Evolutionary conservation across 164 flowering plant species (phyloP).

Genomic region (Piper longum): DNA sequence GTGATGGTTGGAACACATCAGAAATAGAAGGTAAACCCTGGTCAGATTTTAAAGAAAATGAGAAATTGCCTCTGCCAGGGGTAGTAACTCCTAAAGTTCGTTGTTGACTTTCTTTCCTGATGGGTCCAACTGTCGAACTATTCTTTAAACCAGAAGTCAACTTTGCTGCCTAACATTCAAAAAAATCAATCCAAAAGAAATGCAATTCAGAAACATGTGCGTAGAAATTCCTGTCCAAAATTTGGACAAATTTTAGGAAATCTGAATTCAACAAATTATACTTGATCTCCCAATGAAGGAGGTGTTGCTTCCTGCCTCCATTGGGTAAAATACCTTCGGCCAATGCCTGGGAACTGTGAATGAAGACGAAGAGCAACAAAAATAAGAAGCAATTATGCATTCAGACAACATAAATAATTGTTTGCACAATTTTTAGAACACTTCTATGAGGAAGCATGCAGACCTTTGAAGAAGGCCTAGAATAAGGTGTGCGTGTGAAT

Average conservation of each 20-base stretch:
- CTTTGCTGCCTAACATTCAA: slow-evolving; percentile 11
- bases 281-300: not conserved
- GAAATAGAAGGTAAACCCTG: slow-evolving; percentile 16
- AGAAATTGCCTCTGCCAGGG: slow-evolving; percentile 21
- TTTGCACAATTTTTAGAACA: not conserved
- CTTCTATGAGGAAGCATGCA: too few species aligned
- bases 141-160: slow-evolving; percentile 15
- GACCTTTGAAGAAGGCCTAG: slow-evolving; percentile 57
- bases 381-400: not conserved
- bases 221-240: not conserved
- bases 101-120: slow-evolving; percentile 37
- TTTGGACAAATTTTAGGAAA: too few species aligned
- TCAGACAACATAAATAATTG: not conserved
- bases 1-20: not conserved
- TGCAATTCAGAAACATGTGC: not conserved
- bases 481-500: slow-evolving; percentile 64
- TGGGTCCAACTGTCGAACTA: slow-evolving; percentile 52
- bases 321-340: not conserved
- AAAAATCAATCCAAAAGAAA: slow-evolving; percentile 6
- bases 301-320: not conserved
- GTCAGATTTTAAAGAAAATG: slow-evolving; percentile 13
- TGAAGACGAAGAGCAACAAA: not conserved
- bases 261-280: not conserved
- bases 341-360: not conserved
- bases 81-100: slow-evolving; percentile 27